Base-by-base conservation (phyloP, 2,329 filamentous ascomycete genomes). In the Phaeomoniella chlamydospora region DNA sequence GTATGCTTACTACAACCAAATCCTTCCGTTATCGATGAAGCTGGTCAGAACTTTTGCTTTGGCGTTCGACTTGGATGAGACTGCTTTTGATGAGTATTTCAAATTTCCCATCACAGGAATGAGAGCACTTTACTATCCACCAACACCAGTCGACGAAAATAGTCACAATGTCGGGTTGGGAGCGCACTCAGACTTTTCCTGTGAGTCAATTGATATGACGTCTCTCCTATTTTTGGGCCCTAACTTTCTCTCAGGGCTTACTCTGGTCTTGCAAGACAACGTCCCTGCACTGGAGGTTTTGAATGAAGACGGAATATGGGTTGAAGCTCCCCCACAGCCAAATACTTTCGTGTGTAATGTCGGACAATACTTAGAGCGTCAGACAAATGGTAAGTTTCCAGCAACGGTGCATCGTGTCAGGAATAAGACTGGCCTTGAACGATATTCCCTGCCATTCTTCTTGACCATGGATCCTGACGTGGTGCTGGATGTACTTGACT, bases 371-470 rank as follows among this genome's bases (percentile, higher is more conserved):
- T 58, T 65, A 48, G 56, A 54, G 4, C 47, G 49, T 29, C 54
- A 59, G 4, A 62, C 56, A 12, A 57, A 59, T n/a, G 57, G 57
- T 4, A 41, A 50, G 29, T 65, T 64, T 44, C 54, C 61, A 6
- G 62, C 61, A 9, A 66, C 62, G 2, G 57, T 57, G 49, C 62
- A 66, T 47, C 54, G 61, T 2, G 62, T 67, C 2, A 50, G 57
- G 18, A 52, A 49, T 11, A 47, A 43, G 13, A 41, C 44, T 14
- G 48, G 49, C 4, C 42, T 46, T 31, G 56, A 54, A 1, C 46
- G 59, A 13, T 61, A 60, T 37, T 63, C 59, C 34, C 58, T 65
- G 17, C 62, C 61, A 2, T 66, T 65, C 45, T 66, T 67, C 47
- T 65, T 65, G 41, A 60, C 65, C 47, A 62, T 61, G 1, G 61